Base-by-base conservation (phyloP, 139 green algal species). In the Ulvella scutata region DNA sequence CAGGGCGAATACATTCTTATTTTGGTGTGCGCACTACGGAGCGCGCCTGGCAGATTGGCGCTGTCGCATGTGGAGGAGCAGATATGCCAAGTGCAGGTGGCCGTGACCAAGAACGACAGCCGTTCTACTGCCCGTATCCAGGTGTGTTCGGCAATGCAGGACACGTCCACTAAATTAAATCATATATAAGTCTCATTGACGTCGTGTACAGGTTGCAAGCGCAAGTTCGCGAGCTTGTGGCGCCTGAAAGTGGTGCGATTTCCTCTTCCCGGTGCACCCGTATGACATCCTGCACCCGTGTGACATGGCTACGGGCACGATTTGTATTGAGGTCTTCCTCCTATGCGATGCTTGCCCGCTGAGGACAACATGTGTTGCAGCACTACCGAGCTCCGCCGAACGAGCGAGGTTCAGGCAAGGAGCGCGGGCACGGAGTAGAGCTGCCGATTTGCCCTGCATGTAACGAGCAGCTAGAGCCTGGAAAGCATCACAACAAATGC, bases 321-420 rank as follows among this genome's bases (percentile, higher is more conserved):
- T n/a, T n/a, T n/a, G n/a, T n/a, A n/a, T n/a, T n/a, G n/a, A n/a
- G n/a, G n/a, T n/a, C n/a, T n/a, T n/a, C n/a, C n/a, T n/a, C n/a
- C n/a, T n/a, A n/a, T n/a, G n/a, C n/a, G n/a, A n/a, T n/a, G n/a
- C n/a, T n/a, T n/a, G n/a, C n/a, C n/a, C n/a, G n/a, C n/a, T n/a
- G n/a, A n/a, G n/a, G n/a, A n/a, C n/a, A n/a, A n/a, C n/a, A n/a
- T n/a, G n/a, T n/a, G n/a, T n/a, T n/a, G n/a, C n/a, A n/a, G n/a
- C 51, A 67, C 51, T 67, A 67, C 20, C 51, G 51, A 1, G 51
- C 51, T 26, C n/a, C 38, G 29, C 34, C 72, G 21, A 43, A 75
- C 21, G 72, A 43, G 38, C 72, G 72, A 29, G 72, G 72, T 21
- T 60, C 36, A 43, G 72, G 72, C 34, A 75, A 75, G 72, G 72